phyloP scores from a whole-genome alignment of 108 stramenopile genomes.

The Pseudonitzschia multistriata region DNA sequence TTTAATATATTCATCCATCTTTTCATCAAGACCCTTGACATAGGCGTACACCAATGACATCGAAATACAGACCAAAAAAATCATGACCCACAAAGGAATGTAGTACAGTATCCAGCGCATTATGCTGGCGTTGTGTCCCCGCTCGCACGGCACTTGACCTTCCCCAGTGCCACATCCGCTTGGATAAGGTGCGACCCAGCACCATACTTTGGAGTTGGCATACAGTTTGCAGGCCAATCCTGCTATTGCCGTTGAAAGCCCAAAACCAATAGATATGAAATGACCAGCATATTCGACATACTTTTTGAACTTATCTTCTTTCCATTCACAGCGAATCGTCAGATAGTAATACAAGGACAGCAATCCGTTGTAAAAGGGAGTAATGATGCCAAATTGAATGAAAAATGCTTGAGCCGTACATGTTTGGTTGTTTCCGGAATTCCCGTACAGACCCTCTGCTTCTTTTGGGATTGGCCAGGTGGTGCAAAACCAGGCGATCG shows the following conservation, averaged over 20 bases:
- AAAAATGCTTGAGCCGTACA: conserved; percentile 48
- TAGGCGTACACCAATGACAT: conserved; percentile 10
- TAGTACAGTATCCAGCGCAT: conserved; percentile 29
- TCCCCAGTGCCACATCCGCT: conserved; percentile 19
- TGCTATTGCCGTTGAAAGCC: conserved; percentile 27
- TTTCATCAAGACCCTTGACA: neutral
- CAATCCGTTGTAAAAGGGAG: conserved; percentile 17
- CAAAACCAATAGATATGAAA: conserved; percentile 17
- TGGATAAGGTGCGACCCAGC: conserved; percentile 53
- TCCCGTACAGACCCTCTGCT: conserved; percentile 16
- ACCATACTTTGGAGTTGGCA: conserved; percentile 47
- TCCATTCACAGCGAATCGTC: conserved; percentile 33
- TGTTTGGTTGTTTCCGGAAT: conserved; percentile 25
- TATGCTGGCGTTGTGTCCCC: conserved; percentile 43
- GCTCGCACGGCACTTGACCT: conserved; percentile 23
- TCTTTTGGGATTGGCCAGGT: conserved; percentile 20
- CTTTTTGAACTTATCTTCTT: conserved; percentile 26
- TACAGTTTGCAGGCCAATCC: conserved; percentile 38
- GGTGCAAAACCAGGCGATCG: neutral
- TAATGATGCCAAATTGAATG: conserved; percentile 34
- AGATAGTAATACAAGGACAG: conserved; percentile 47
- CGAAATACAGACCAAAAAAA: neutral
- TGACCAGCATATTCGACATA: conserved; percentile 37
- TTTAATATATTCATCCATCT: conserved; percentile 8
- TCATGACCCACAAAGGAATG: conserved; percentile 9